phyloP scores from a whole-genome alignment of 345 rosid genomes.

The Anastatica hierochuntica region DNA sequence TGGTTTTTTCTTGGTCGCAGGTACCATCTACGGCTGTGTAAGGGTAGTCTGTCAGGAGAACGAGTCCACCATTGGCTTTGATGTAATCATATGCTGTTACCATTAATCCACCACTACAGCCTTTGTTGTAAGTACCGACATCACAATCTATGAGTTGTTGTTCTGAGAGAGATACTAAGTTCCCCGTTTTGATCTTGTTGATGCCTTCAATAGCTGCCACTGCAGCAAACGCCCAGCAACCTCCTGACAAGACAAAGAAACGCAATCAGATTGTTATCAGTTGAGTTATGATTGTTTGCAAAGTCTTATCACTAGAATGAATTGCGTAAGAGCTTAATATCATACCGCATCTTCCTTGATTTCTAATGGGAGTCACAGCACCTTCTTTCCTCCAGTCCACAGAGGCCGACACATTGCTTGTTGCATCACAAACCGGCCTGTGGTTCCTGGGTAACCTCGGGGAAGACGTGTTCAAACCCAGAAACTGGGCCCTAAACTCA shows the following conservation, averaged over 20 bases:
- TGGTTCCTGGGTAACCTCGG: neutral
- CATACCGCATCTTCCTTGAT: constrained; percentile 88
- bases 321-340: neutral
- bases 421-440: neutral
- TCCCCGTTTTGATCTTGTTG: constrained; percentile 59
- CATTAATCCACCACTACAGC: constrained; percentile 86
- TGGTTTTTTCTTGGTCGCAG: constrained; percentile 34
- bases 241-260: constrained; percentile 35
- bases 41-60: constrained; percentile 49
- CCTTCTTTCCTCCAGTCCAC: constrained; percentile 83
- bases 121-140: constrained; percentile 22
- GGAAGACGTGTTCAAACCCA: constrained; percentile 29
- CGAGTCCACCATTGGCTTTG: constrained; percentile 44
- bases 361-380: constrained; percentile 67
- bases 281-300: constrained; percentile 2
- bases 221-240: constrained; percentile 96
- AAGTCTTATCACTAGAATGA: constrained; percentile 3
- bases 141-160: constrained; percentile 89
- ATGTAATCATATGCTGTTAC: constrained; percentile 49
- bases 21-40: constrained; percentile 35
- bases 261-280: neutral
- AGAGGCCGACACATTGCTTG: constrained; percentile 19
- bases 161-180: constrained; percentile 57
- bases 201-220: constrained; percentile 82
- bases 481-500: constrained; percentile 45